Base-by-base conservation (phyloP, 1,139 yeast species). In the Meyerozyma carpophila region DNA sequence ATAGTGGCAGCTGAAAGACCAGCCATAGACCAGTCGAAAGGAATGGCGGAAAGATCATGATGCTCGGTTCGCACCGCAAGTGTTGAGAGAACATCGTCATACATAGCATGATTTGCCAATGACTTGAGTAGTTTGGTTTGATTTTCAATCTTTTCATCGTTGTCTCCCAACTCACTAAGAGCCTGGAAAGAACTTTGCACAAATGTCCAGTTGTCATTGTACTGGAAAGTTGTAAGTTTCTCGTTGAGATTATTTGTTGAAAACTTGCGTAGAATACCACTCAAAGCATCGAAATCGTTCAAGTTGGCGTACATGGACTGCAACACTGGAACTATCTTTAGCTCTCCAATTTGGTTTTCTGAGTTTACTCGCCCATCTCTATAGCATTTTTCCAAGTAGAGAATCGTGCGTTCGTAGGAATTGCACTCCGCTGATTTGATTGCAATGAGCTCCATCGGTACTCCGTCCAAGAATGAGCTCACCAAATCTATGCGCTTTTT, bases 251-350 rank as follows among this genome's bases (percentile, higher is more conserved):
- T 80, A 40, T 81, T 79, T 0, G 84, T 76, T 0, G 96, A 81
- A 53, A 89, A 85, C 50, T 77, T 75, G 47, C 88, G 82, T 42
- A 93, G 66, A 3, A 89, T 80, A 16, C 98, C 99, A 59, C 88
- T 93, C 38, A 94, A 71, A 0, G 96, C 83, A 66, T 94, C 99
- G 39, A 84, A 77, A 59, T 94, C 98, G 55, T 90, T 91, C 44
- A 93, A 80, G 47, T 79, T 85, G 5, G 95, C 85, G 60, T 93
- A 94, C 71, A 91, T 86, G 26, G 77, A 77, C 55, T 89, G 91
- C 28, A 94, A 64, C 3, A 82, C 75, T 2, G 70, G 59, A 9
- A 78, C 73, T 43, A 79, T 70, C 21, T 71, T 67, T n/a, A 69
- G 49, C 40, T 65, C 55, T 9, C 58, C 66, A 20, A 68, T 54